A percentile compares a stretch with the other conserved stretches of the same genome.
Evolutionary conservation across 1,284 basidiomycete genomes (phyloP).

Genomic region (Microbotryum scabiosae): DNA sequence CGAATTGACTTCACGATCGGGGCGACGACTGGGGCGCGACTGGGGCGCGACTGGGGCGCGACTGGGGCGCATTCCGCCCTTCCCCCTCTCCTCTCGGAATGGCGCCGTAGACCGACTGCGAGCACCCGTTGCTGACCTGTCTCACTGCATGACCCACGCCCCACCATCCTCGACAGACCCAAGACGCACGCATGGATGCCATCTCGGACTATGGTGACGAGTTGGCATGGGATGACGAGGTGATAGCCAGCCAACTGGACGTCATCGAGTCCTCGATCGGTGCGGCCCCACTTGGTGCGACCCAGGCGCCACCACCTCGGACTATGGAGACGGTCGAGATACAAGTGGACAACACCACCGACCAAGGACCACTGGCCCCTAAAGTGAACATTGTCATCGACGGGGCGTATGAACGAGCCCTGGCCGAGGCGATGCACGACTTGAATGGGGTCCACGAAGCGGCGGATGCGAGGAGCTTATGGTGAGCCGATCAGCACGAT

Average conservation of each 20-base stretch:
- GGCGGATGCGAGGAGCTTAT: not conserved
- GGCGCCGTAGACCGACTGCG: too few species aligned
- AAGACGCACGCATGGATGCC: not conserved
- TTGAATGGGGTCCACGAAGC: not conserved
- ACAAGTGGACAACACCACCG: not conserved
- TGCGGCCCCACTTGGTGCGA: not conserved
- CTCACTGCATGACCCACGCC: too few species aligned
- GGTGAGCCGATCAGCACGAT: not conserved
- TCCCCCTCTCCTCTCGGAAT: too few species aligned
- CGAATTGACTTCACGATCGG: too few species aligned
- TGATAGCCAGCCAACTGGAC: conserved; percentile 2
- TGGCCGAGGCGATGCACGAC: not conserved
- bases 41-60: too few species aligned
- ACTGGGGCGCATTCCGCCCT: too few species aligned
- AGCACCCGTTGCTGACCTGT: too few species aligned
- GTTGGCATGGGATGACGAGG: conserved; percentile 7
- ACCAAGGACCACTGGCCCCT: not conserved
- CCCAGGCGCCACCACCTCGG: too few species aligned
- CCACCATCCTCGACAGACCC: too few species aligned
- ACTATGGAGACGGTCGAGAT: not conserved
- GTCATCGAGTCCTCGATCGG: not conserved
- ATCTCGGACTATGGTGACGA: conserved; percentile 19
- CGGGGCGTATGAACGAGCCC: not conserved
- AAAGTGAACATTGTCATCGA: not conserved
- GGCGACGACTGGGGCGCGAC: too few species aligned